These are phyloP conservation scores for Ceratobasidium papillatum DNA, from an alignment of 1,284 basidiomycete genomes.

Conservation along the genomic window DNA sequence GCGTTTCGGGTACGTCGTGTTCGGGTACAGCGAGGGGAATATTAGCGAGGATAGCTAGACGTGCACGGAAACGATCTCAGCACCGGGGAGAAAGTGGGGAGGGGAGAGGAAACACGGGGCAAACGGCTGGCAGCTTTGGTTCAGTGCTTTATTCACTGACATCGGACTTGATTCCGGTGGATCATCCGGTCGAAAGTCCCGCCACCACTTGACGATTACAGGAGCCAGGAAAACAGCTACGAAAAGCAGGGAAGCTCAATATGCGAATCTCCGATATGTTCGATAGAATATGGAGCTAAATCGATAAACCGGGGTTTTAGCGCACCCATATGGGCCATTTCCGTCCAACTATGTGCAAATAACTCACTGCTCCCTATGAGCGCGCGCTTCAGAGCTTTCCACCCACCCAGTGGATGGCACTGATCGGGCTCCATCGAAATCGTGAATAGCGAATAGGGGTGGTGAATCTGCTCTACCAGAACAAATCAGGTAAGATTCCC, in stretches of 20 bases:
- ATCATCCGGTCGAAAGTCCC: slow-evolving; percentile 23
- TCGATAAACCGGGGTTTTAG: neutral
- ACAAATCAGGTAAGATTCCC: slow-evolving; percentile 32
- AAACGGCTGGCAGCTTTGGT: slow-evolving; percentile 34
- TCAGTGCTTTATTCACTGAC: slow-evolving; percentile 36
- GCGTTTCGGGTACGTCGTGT: slow-evolving; percentile 33
- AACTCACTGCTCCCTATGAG: slow-evolving; percentile 7
- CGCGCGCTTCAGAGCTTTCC: slow-evolving; percentile 19
- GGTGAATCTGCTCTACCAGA: slow-evolving; percentile 2
- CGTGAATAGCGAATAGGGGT: slow-evolving; percentile 37
- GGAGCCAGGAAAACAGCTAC: neutral
- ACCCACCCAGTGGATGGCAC: neutral
- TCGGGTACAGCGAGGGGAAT: slow-evolving; percentile 30
- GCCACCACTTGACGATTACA: slow-evolving; percentile 3
- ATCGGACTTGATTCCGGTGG: slow-evolving; percentile 39
- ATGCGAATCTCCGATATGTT: neutral
- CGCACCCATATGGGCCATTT: neutral
- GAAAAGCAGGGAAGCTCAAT: slow-evolving; percentile 21
- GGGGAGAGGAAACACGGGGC: slow-evolving; percentile 36
- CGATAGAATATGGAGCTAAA: slow-evolving; percentile 7
- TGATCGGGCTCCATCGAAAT: slow-evolving; percentile 37
- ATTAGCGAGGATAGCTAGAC: slow-evolving; percentile 4
- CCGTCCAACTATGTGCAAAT: neutral
- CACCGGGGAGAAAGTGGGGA: slow-evolving; percentile 17
- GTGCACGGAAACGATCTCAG: slow-evolving; percentile 33